These are phyloP conservation scores for Saturnispora quitensis DNA, from an alignment of 805 yeast genomes.

Conservation along the genomic window DNA sequence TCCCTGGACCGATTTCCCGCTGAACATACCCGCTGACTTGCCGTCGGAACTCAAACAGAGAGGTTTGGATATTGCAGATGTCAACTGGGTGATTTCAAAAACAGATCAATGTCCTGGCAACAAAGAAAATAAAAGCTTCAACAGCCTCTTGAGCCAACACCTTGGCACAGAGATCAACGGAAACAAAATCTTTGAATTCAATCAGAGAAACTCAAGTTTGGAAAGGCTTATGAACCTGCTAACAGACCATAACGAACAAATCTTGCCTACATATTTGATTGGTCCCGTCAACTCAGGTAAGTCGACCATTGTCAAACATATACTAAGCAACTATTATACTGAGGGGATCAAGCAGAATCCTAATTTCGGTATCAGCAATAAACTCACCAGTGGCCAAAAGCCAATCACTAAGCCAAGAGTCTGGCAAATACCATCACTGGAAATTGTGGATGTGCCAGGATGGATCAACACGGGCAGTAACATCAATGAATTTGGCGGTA, in stretches of 20 bases:
- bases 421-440: constrained; percentile 13
- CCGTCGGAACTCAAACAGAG: not conserved
- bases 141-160: not conserved
- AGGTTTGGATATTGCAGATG: constrained; percentile 1
- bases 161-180: not conserved
- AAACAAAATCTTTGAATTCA: not conserved
- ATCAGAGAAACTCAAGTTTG: not conserved
- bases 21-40: constrained; percentile 2
- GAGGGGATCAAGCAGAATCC: not conserved
- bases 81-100: constrained; percentile 1
- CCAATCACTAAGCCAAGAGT: constrained; percentile 9
- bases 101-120: not conserved
- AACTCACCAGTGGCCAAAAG: constrained; percentile 5
- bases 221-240: constrained; percentile 4
- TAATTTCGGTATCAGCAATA: not conserved
- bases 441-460: constrained; percentile 25
- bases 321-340: not conserved
- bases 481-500: constrained; percentile 9
- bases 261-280: constrained; percentile 16
- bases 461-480: constrained; percentile 19
- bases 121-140: not conserved
- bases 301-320: constrained; percentile 13
- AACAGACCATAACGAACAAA: not conserved
- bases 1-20: constrained; percentile 3
- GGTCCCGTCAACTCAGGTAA: constrained; percentile 27